Conservation (phyloP, 495 filamentous ascomycete genomes). For the Penicillium fimorum region DNA sequence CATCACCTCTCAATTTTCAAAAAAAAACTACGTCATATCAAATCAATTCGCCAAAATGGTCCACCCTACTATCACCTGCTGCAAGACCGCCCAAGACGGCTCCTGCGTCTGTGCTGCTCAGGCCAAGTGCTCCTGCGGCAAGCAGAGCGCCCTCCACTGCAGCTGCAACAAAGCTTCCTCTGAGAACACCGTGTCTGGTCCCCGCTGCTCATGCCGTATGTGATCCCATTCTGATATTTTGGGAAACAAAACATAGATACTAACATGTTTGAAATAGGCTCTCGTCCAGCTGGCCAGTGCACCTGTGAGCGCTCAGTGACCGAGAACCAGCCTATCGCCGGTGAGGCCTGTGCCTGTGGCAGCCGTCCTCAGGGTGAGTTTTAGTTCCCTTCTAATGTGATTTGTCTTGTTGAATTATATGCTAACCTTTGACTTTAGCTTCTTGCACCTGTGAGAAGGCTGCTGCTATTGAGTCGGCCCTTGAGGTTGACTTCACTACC, state of each 20-base stretch:
- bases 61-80: conserved; percentile 59
- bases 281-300: conserved; percentile 74
- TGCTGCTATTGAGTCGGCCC: conserved; percentile 45
- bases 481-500: conserved; percentile 81
- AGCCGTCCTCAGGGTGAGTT: conserved; percentile 64
- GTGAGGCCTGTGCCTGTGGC: conserved; percentile 73
- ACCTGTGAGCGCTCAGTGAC: conserved; percentile 70
- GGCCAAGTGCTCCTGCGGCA: conserved; percentile 81
- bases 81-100: conserved; percentile 52
- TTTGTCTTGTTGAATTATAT: background rate
- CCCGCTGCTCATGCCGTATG: conserved; percentile 82
- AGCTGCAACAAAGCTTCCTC: conserved; percentile 71
- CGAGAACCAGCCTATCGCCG: conserved; percentile 65
- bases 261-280: conserved; percentile 39
- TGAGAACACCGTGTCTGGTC: conserved; percentile 72
- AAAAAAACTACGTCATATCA: conserved; percentile 8
- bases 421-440: conserved; percentile 40
- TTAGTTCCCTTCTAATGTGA: background rate
- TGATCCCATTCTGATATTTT: conserved; percentile 16
- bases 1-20: conserved; percentile 7
- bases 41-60: conserved; percentile 42
- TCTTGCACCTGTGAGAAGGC: conserved; percentile 85
- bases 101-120: conserved; percentile 61
- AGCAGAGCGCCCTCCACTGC: conserved; percentile 82
- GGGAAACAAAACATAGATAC: background rate